Evolutionary conservation across 768 basidiomycete species (phyloP).

Genomic region (Mycena capillaripes): DNA sequence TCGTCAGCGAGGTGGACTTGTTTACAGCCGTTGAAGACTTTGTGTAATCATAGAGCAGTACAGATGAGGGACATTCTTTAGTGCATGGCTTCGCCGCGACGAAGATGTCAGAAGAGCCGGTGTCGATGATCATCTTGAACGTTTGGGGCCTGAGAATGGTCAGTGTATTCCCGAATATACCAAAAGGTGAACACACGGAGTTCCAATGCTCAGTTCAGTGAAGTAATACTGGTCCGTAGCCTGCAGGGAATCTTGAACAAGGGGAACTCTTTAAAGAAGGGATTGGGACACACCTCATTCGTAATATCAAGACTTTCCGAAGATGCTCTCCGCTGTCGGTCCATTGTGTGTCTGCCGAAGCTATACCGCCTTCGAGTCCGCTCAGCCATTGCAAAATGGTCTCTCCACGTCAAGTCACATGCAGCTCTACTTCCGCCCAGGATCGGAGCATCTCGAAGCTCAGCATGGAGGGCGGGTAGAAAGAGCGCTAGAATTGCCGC

Average conservation of each 20-base stretch:
- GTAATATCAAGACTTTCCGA: no score
- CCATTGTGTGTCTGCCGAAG: no score
- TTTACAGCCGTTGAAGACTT: conserved; percentile 8
- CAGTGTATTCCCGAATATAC: background rate
- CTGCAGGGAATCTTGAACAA: background rate
- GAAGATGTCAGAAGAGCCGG: background rate
- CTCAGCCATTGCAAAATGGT: no score
- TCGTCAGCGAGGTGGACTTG: background rate
- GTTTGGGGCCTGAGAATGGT: background rate
- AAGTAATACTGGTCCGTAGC: background rate
- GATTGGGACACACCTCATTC: no score
- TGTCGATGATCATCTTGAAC: conserved; percentile 11
- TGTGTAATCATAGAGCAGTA: background rate
- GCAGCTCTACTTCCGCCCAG: no score
- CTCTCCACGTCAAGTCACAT: no score
- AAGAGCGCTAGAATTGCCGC: no score
- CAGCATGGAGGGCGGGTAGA: no score
- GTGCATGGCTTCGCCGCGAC: background rate
- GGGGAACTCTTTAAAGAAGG: no score
- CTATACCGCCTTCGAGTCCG: no score
- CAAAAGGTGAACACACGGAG: conserved; percentile 1
- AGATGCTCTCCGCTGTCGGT: no score
- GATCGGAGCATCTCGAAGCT: no score
- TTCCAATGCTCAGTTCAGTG: conserved; percentile 7
- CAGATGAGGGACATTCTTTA: background rate